Base-by-base conservation (phyloP, 257 asterid genomes). In the Handroanthus guayacan region DNA sequence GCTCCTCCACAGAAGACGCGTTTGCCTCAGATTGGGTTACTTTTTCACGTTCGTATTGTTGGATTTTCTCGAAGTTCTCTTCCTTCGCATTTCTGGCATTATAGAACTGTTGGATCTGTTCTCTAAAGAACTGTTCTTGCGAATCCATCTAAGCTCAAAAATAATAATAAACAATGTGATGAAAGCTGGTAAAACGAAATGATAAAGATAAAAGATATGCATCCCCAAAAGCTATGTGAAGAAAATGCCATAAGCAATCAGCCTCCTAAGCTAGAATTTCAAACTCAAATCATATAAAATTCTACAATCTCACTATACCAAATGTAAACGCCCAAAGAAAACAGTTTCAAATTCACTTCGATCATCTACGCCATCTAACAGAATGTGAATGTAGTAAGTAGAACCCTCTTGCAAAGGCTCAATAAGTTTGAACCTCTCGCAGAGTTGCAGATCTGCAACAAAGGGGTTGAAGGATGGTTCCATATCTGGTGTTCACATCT, bases 121-220 rank as follows among this genome's bases (percentile, higher is more conserved):
- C 94, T 54, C 66, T 81, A 75, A 82, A 85, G 38, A 85, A 87
- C 20, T 80, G 47, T 66, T 90, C 97, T 74, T 85, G 96, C 51
- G 31, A 82, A n/a, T 94, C 92, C 95, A 91, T 90, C 98, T 93
- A 79, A 37, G 77, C 58, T 66, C 68, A 72, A 36, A 38, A 52
- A 43, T 69, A 73, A 69, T 57, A 60, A 16, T 18, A 66, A 82
- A 45, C 13, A 66, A 9, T 17, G 50, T 38, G 44, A 67, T 76
- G 41, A 80, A 20, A 57, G 56, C 20, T 39, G 55, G 67, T 13
- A 25, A 74, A 69, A 58, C 36, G 57, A 71, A 5, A 31, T 34
- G 44, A 61, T 17, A 62, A 6, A 67, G 8, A 43, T 5, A 60
- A 38, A 64, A 61, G 41, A 25, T 48, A n/a, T 10, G 71, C 60